These are phyloP conservation scores for Sesbania bispinosa DNA, from an alignment of 306 rosid species.

Conservation along the genomic window DNA sequence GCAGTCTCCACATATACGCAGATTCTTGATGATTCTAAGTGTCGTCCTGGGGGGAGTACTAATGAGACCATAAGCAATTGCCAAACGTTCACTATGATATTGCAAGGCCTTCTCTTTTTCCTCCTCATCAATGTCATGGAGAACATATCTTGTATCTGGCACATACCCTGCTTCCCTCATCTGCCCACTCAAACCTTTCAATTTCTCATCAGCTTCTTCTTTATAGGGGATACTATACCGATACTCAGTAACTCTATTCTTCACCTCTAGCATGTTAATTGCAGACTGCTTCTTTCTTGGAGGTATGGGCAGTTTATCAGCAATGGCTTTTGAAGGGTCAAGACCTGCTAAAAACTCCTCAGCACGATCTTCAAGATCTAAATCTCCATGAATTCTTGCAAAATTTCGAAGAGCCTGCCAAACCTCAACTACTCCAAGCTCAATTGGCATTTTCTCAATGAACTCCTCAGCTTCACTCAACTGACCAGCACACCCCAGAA, in stretches of 20 bases:
- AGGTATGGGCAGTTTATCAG: conserved; percentile 43
- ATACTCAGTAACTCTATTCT: conserved; percentile 52
- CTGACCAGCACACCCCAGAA: conserved; percentile 66
- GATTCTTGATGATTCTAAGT: conserved; percentile 91
- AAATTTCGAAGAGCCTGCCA: conserved; percentile 56
- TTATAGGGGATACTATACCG: conserved; percentile 43
- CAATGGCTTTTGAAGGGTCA: conserved; percentile 45
- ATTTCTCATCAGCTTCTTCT: conserved; percentile 46
- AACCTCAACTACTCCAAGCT: conserved; percentile 34
- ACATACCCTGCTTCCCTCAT: conserved; percentile 91
- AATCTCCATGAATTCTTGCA: conserved; percentile 63
- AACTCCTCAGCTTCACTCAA: conserved; percentile 73
- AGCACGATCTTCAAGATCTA: conserved; percentile 70
- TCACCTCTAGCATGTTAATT: conserved; percentile 78
- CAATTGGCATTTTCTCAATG: conserved; percentile 52
- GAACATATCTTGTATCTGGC: conserved; percentile 89
- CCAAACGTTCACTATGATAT: conserved; percentile 88
- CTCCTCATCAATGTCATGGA: conserved; percentile 89
- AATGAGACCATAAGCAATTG: conserved; percentile 92
- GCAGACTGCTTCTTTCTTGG: conserved; percentile 50
- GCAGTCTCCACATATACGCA: conserved; percentile 93
- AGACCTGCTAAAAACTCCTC: conserved; percentile 47
- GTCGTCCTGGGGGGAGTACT: conserved; percentile 95
- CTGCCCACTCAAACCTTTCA: conserved; percentile 75
- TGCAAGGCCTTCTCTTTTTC: conserved; percentile 91